phyloP scores from a whole-genome alignment of 2,329 filamentous ascomycete species.

The Calonectria leucothoes region DNA sequence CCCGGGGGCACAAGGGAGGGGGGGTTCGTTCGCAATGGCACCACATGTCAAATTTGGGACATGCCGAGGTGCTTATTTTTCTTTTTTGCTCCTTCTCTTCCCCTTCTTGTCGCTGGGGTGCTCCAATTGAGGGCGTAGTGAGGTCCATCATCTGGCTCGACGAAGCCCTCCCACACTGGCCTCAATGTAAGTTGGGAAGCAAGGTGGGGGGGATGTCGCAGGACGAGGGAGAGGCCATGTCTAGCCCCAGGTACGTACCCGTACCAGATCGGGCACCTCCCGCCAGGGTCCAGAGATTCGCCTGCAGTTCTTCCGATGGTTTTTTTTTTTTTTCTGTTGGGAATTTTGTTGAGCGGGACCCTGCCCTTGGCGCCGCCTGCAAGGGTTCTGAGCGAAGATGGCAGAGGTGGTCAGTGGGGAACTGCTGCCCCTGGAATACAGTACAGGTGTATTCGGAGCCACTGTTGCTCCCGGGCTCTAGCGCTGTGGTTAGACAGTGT shows the following conservation, averaged over 20 bases:
- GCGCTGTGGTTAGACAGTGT: not conserved
- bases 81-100: not conserved
- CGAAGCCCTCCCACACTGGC: not conserved
- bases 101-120: not conserved
- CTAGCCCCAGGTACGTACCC: constrained; percentile 16
- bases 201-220: not conserved
- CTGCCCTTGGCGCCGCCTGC: constrained; percentile 32
- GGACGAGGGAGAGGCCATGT: not conserved
- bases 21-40: not conserved
- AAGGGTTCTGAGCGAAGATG: constrained; percentile 29
- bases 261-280: constrained; percentile 17
- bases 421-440: not conserved
- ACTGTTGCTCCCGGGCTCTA: not conserved
- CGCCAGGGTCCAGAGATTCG: constrained; percentile 23
- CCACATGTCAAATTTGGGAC: constrained; percentile 10
- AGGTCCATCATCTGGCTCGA: not conserved
- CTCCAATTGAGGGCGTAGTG: constrained; percentile 2
- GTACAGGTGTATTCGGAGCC: not conserved
- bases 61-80: constrained; percentile 18
- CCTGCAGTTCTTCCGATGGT: constrained; percentile 24
- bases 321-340: constrained; percentile 48
- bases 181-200: constrained; percentile 2
- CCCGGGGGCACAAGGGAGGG: not conserved
- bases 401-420: constrained; percentile 13
- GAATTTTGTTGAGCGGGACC: constrained; percentile 50